Evolutionary conservation across 371 early-diverging fungal species (phyloP), one percentile per base, ranked within the genome.

Genomic region (Amoeboaphelidium protococcarum): DNA sequence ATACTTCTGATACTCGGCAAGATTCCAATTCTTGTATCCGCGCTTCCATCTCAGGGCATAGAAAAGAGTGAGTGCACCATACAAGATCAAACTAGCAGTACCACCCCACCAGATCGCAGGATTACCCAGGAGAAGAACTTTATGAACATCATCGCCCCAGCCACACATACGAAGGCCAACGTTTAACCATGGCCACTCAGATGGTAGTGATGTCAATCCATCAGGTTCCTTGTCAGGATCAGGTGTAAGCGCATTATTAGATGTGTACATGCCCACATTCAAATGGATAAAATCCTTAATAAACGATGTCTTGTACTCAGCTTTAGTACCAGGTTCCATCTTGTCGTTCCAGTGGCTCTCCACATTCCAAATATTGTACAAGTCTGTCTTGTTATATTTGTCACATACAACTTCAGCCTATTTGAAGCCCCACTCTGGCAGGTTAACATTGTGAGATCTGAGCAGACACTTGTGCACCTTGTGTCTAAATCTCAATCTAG

Each of bases 401-500:
- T 45, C 27, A 41, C 58, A 60, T 1, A 52, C 24, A n/a, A 67
- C 52, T 44, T 64, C 65, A 20, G 56, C 57, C 44, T 67, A 65
- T 19, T 48, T 42, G 51, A 55, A 56, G 25, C 63, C 67, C 67
- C 67, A 67, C 2, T 45, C 42, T 37, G 67, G 67, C 40, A 54
- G 57, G 13, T 49, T 58, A 3, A 4, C 13, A 27, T 48, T 48
- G 3, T 23, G 25, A 19, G 42, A 24, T 10, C 82, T 73, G 46
- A 99, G 63, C 26, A 84, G 74, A 57, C 94, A 94, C n/a, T 78
- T 78, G 26, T 73, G 60, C 25, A 57, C 52, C 4, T 59, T 61
- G 59, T 96, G 91, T 25, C 79, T 72, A 46, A 99, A 64, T 13
- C 83, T 74, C 59, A 98, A 80, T 13, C 68, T 72, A 0, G 97